Percentiles rank a stretch among this genome's conserved stretches.
Conservation (phyloP, 225 moss, liverwort and hornwort species). For the Antitrichia curtipendula region DNA sequence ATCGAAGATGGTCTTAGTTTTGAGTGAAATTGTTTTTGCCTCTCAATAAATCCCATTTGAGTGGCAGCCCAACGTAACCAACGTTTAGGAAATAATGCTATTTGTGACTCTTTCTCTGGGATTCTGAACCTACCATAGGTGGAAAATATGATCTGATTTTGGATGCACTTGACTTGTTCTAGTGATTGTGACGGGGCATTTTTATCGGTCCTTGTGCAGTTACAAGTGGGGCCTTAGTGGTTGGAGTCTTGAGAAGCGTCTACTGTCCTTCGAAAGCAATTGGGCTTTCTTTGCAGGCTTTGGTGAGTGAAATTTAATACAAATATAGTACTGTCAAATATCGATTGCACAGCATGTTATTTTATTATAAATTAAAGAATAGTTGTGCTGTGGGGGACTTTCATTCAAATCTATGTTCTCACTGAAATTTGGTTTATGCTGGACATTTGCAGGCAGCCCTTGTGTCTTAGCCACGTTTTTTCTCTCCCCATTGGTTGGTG, state of each 20-base stretch:
- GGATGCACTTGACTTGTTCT: not conserved
- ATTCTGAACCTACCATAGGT: not conserved
- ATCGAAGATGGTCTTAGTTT: not conserved
- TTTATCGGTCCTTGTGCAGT: conserved; percentile 23
- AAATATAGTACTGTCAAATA: not conserved
- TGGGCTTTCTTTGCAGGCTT: conserved; percentile 99
- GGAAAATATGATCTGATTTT: not conserved
- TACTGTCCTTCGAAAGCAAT: conserved; percentile 83
- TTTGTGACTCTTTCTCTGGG: not conserved
- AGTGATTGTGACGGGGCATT: not conserved
- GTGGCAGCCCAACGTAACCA: not conserved
- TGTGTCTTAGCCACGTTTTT: conserved; percentile 94
- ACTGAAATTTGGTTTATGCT: not conserved
- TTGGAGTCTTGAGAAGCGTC: conserved; percentile 89
- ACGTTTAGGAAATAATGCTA: not conserved
- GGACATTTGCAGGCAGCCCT: conserved; percentile 75
- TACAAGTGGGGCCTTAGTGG: conserved; percentile 93
- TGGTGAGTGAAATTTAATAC: conserved; percentile 31
- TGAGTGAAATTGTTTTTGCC: not conserved
- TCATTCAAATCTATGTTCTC: not conserved
- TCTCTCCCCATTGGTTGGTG: conserved; percentile 81
- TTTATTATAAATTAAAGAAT: not conserved
- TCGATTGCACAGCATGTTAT: not conserved
- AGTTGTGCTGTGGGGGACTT: not conserved
- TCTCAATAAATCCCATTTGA: not conserved